Conservation (phyloP, 768 basidiomycete species). For the Amanita molliuscula region DNA sequence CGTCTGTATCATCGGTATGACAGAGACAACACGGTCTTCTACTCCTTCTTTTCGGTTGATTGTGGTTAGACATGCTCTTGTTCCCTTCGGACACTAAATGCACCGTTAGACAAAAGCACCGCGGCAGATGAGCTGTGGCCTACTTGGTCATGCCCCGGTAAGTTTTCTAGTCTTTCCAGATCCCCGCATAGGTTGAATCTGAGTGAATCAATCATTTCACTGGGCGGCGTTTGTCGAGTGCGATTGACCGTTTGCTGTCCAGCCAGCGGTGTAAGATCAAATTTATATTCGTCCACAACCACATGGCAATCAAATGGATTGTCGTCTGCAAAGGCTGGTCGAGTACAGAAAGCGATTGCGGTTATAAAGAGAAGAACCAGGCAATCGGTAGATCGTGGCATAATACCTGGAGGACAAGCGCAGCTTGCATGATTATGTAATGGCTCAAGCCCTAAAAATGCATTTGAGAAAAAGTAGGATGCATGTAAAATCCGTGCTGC, state of each 20-base stretch:
- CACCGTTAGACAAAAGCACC: conserved; percentile 5
- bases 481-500: no score
- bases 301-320: conserved; percentile 45
- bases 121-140: conserved; percentile 13
- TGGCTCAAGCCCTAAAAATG: neutral
- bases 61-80: conserved; percentile 65
- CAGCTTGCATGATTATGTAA: neutral
- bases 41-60: conserved; percentile 47
- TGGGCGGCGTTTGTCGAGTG: conserved; percentile 54
- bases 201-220: conserved; percentile 45
- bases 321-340: conserved; percentile 23
- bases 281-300: conserved; percentile 31
- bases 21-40: conserved; percentile 52
- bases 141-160: conserved; percentile 60
- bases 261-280: conserved; percentile 48
- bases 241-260: conserved; percentile 41
- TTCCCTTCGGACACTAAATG: conserved; percentile 53
- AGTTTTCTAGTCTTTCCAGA: conserved; percentile 32
- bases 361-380: conserved; percentile 8
- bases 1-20: conserved; percentile 61
- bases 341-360: conserved; percentile 10
- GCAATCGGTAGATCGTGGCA: neutral
- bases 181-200: conserved; percentile 63
- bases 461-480: neutral
- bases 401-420: neutral